Percentiles rank a stretch among this genome's conserved stretches.
These are phyloP conservation scores for Yamadazyma taylorii DNA, from an alignment of 1,139 yeast species.

Conservation along the genomic window DNA sequence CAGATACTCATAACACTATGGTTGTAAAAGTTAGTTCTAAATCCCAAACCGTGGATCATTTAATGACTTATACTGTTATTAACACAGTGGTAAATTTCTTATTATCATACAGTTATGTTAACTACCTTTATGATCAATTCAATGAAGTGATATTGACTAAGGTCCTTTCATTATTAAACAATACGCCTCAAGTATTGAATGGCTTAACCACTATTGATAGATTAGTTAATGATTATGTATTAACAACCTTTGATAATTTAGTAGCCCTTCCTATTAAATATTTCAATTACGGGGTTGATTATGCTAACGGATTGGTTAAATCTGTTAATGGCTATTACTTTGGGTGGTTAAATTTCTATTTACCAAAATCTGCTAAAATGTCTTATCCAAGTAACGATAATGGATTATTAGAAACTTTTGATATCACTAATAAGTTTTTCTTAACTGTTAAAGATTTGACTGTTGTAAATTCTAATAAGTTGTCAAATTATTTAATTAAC, in stretches of 20 bases:
- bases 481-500: slow-evolving; percentile 32
- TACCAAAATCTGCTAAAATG: slow-evolving; percentile 26
- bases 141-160: slow-evolving; percentile 14
- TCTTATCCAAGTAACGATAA: not conserved
- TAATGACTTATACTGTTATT: slow-evolving; percentile 12
- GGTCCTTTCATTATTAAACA: slow-evolving; percentile 6
- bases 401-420: slow-evolving; percentile 22
- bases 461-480: slow-evolving; percentile 28
- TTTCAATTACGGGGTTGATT: slow-evolving; percentile 12
- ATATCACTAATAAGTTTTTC: slow-evolving; percentile 32
- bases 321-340: slow-evolving; percentile 26
- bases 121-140: slow-evolving; percentile 21
- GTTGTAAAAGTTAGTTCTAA: slow-evolving; percentile 3
- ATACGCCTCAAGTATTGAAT: slow-evolving; percentile 24
- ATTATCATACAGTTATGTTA: not conserved
- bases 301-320: slow-evolving; percentile 11
- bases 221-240: slow-evolving; percentile 26
- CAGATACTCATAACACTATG: slow-evolving; percentile 1
- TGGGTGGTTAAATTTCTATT: slow-evolving; percentile 33
- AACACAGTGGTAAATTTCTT: slow-evolving; percentile 10
- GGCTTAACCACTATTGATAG: slow-evolving; percentile 28
- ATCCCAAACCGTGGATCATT: slow-evolving; percentile 2
- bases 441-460: slow-evolving; percentile 28
- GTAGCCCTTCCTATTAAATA: slow-evolving; percentile 14
- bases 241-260: slow-evolving; percentile 21